A percentile compares a stretch with the other conserved stretches of the same genome.
phyloP scores from a whole-genome alignment of 306 rosid genomes.

The Quercus robur region DNA sequence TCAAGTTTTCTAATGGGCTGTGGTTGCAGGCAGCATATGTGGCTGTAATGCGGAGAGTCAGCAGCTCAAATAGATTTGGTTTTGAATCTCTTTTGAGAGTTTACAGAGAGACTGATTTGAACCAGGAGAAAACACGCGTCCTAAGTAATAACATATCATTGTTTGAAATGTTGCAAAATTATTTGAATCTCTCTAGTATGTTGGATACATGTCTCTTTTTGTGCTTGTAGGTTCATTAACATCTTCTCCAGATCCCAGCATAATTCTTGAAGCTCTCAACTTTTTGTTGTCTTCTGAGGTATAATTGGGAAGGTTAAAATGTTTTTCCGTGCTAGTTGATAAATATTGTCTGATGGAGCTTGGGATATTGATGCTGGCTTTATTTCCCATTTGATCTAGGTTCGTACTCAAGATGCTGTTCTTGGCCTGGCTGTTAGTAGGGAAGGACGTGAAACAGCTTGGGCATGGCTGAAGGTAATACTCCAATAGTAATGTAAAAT shows the following conservation, averaged over 20 bases:
- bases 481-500: constrained; percentile 12
- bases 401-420: constrained; percentile 83
- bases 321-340: not conserved
- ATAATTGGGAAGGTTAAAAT: constrained; percentile 7
- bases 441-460: constrained; percentile 79
- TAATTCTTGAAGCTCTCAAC: constrained; percentile 49
- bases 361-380: constrained; percentile 21
- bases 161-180: not conserved
- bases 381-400: constrained; percentile 36
- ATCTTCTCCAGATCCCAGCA: constrained; percentile 38
- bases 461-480: constrained; percentile 82
- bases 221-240: constrained; percentile 36
- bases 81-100: constrained; percentile 76
- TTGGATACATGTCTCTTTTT: not conserved
- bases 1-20: constrained; percentile 24
- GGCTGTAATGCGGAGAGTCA: constrained; percentile 70
- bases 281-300: constrained; percentile 41
- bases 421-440: constrained; percentile 54
- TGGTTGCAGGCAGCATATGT: constrained; percentile 74
- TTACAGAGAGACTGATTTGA: constrained; percentile 77
- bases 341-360: constrained; percentile 16
- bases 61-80: constrained; percentile 49
- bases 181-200: not conserved
- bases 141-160: constrained; percentile 44
- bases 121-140: constrained; percentile 89